These are phyloP conservation scores for Xerocomus amazonicus DNA, from an alignment of 1,284 basidiomycete species.

Conservation along the genomic window DNA sequence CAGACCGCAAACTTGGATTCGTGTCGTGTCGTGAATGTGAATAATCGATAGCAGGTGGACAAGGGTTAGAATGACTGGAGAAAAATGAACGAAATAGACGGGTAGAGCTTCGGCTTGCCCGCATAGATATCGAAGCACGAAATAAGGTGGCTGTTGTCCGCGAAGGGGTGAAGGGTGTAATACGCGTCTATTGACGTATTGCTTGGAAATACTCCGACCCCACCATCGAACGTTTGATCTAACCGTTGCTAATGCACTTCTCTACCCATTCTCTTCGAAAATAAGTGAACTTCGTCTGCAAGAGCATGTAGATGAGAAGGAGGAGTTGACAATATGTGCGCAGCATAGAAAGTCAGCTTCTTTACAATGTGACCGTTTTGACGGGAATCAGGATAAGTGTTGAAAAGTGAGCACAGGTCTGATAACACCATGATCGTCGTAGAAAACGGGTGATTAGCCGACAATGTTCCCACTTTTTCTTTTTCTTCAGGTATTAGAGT, in stretches of 20 bases:
- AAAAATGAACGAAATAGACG: too few relatives aligned
- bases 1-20: too few relatives aligned
- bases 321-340: slow-evolving; percentile 37
- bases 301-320: slow-evolving; percentile 36
- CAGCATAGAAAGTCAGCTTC: slow-evolving; percentile 41
- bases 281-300: slow-evolving; percentile 38
- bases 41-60: too few relatives aligned
- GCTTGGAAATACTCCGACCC: neutral
- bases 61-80: too few relatives aligned
- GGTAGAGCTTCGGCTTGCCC: too few relatives aligned
- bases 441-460: slow-evolving; percentile 20
- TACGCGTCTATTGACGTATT: neutral
- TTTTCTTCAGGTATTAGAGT: slow-evolving; percentile 1
- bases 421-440: slow-evolving; percentile 26
- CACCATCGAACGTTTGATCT: neutral
- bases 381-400: neutral
- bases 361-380: slow-evolving; percentile 14
- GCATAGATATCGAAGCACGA: too few relatives aligned
- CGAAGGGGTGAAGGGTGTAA: too few relatives aligned
- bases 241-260: slow-evolving; percentile 2
- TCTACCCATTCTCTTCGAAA: slow-evolving; percentile 20
- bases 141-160: too few relatives aligned
- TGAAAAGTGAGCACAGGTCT: slow-evolving; percentile 26
- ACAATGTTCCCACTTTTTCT: neutral
- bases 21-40: too few relatives aligned